A percentile compares a stretch with the other conserved stretches of the same genome.
Conservation (phyloP, 2,329 filamentous ascomycete species). For the Fusarium circinatum region DNA sequence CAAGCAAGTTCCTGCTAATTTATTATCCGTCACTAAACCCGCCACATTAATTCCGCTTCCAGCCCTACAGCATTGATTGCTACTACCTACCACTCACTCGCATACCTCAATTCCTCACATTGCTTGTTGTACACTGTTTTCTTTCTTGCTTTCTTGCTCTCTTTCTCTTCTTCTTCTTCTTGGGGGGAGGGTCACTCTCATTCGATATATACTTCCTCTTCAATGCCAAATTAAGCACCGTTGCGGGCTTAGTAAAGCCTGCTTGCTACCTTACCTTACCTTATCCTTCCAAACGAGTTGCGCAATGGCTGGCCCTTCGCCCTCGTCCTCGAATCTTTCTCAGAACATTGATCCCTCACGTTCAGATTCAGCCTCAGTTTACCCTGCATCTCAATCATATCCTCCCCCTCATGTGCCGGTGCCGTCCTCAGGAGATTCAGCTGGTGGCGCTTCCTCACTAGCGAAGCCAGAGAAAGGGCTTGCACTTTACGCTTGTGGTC, state of each 20-base stretch:
- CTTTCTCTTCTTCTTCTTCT: neutral
- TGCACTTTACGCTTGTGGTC: constrained; percentile 61
- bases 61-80: constrained; percentile 9
- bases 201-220: neutral
- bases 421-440: constrained; percentile 9
- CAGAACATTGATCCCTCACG: constrained; percentile 47
- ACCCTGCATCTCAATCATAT: constrained; percentile 29
- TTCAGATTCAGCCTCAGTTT: constrained; percentile 29
- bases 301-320: constrained; percentile 47
- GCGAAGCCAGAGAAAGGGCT: constrained; percentile 41
- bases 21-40: constrained; percentile 15
- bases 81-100: neutral
- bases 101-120: neutral
- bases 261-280: neutral
- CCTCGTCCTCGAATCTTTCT: constrained; percentile 42
- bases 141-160: neutral
- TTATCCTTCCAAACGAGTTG: constrained; percentile 11
- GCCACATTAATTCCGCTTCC: constrained; percentile 5
- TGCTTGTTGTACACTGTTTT: neutral
- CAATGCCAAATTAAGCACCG: neutral
- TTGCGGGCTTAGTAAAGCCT: constrained; percentile 40
- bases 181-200: neutral
- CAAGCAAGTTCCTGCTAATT: constrained; percentile 13
- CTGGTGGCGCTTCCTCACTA: neutral
- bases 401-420: constrained; percentile 16